Base-by-base conservation (phyloP, 768 basidiomycete genomes). In the Rhodocollybia butyracea region DNA sequence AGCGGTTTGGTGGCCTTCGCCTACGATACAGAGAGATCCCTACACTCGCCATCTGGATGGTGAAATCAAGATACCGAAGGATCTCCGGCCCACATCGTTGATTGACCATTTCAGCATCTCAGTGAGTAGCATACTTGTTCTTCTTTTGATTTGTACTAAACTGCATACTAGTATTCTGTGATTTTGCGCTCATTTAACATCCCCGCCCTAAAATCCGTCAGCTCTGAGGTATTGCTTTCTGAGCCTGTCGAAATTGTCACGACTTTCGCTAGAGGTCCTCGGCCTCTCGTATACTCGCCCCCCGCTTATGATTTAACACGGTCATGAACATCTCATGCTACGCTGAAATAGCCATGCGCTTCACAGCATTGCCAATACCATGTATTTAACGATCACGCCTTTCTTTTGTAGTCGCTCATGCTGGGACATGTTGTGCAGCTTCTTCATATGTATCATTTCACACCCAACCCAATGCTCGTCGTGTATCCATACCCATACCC, bases 231-330 rank as follows among this genome's bases (percentile, higher is more conserved):
- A 10, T 68, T 81, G 19, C 63, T 81, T 38, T 75, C 74, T 17
- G 77, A 79, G 61, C 77, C 77, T 17, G 76, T 83, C 26, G 76
- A 79, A 60, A 80, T 83, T 46, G 76, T 76, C 22, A 81, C 81
- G 3, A 73, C 76, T 68, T 72, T 79, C 56, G 74, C 75, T 10
- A 75, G 73, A 65, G 81, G 80, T 21, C 77, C 79, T 17, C 75
- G 78, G 24, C 74, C 78, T 22, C 69, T 71, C 22, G 74, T 75
- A 17, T 81, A 80, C 61, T 70, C 80, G 10, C 81, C 81, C 38
- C 80, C 80, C 48, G 73, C 72, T 54, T 82, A 82, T 58, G 73
- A 76, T 38, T 19, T 31, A 46, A 46, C 34, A 46, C 43, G 54
- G 50, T 17, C 19, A 32, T 21, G 34, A 40, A 26, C 24, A 51